phyloP scores from a whole-genome alignment of 352 stramenopile species.

The Phytophthora tubulina region DNA sequence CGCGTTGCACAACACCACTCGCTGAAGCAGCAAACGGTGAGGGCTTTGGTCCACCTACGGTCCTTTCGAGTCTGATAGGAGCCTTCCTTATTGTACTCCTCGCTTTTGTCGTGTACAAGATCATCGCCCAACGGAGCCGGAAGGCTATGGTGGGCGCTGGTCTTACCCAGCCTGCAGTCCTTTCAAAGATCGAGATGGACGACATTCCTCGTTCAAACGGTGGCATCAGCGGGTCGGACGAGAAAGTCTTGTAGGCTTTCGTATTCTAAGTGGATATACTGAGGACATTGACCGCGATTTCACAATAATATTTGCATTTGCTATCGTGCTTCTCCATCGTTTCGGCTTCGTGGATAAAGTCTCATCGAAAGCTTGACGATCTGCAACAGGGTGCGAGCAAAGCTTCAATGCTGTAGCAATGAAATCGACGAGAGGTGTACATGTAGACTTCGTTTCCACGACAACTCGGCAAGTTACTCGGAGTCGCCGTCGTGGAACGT shows the following conservation, averaged over 20 bases:
- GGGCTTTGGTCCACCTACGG: constrained; percentile 54
- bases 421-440: too few species aligned
- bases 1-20: constrained; percentile 52
- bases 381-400: background rate
- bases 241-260: constrained; percentile 33
- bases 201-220: constrained; percentile 25
- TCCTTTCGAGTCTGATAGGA: constrained; percentile 31
- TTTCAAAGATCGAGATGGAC: constrained; percentile 41
- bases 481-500: constrained; percentile 77
- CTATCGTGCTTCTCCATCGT: background rate
- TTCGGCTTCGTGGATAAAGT: too few species aligned
- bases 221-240: constrained; percentile 14
- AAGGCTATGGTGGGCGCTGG: constrained; percentile 35
- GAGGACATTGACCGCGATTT: constrained; percentile 6
- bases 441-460: background rate
- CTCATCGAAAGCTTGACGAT: too few species aligned
- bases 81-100: constrained; percentile 26
- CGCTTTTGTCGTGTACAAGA: constrained; percentile 36
- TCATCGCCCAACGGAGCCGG: constrained; percentile 30
- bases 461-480: constrained; percentile 39
- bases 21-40: constrained; percentile 34
- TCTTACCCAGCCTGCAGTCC: constrained; percentile 23
- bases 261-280: background rate
- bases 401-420: background rate
- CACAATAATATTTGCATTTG: constrained; percentile 26